Conservation (phyloP, 2,329 filamentous ascomycete genomes). For the Fusarium lyarnte region DNA sequence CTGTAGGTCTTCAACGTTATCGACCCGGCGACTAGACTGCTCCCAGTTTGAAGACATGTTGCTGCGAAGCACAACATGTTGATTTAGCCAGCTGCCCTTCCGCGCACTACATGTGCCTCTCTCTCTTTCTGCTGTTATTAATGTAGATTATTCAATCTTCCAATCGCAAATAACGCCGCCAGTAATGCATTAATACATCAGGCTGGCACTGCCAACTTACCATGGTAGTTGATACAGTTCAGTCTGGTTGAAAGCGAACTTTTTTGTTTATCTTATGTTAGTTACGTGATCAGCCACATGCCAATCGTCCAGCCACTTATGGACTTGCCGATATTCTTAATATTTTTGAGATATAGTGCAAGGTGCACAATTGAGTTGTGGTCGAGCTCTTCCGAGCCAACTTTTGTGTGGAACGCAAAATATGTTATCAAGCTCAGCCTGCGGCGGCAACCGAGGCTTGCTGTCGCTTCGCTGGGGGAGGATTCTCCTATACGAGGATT, state of each 20-base stretch:
- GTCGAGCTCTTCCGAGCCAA: conserved; percentile 16
- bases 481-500: conserved; percentile 48
- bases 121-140: conserved; percentile 24
- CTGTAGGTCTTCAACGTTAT: conserved; percentile 6
- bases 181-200: conserved; percentile 16
- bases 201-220: conserved; percentile 26
- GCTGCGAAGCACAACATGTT: background rate
- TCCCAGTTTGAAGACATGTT: conserved; percentile 3
- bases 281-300: conserved; percentile 22
- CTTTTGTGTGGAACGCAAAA: conserved; percentile 8
- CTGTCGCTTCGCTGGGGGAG: conserved; percentile 54
- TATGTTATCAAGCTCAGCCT: conserved; percentile 44
- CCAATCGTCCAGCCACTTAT: conserved; percentile 19
- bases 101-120: conserved; percentile 9
- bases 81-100: conserved; percentile 3
- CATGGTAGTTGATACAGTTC: conserved; percentile 24
- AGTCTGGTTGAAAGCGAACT: conserved; percentile 9
- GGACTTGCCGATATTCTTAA: conserved; percentile 26
- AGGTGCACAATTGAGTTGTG: conserved; percentile 3
- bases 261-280: conserved; percentile 32
- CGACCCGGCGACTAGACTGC: background rate
- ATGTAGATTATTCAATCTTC: conserved; percentile 38
- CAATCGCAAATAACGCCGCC: conserved; percentile 24
- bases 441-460: conserved; percentile 54
- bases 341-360: conserved; percentile 2